Evolutionary conservation across 331 rosid species (phyloP).

Genomic region (Spiraea crenata): DNA sequence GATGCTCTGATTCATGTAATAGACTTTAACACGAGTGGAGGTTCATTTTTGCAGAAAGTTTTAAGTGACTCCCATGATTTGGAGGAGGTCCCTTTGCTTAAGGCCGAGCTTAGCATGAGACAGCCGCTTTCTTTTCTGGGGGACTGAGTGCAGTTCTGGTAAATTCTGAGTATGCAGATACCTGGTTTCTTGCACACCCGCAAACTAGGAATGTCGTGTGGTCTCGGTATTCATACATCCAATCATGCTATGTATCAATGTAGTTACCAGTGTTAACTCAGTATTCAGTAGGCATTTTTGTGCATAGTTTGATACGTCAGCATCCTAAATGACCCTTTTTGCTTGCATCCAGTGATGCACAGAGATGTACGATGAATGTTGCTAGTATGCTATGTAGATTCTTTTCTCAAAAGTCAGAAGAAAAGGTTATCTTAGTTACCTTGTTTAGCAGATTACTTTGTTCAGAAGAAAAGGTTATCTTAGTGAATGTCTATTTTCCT

Average conservation of each 20-base stretch:
- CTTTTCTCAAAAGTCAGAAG: too few relatives aligned
- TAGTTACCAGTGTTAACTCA: neutral
- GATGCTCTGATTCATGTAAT: neutral
- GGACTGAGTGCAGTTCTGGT: constrained; percentile 43
- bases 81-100: constrained; percentile 71
- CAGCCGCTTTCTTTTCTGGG: constrained; percentile 92
- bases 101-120: constrained; percentile 92
- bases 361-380: neutral
- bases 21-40: neutral
- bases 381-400: neutral
- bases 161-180: neutral
- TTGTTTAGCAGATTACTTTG: too few relatives aligned
- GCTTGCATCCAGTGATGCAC: neutral
- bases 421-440: too few relatives aligned
- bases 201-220: neutral
- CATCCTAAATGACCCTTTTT: neutral
- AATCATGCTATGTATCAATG: neutral
- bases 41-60: constrained; percentile 55
- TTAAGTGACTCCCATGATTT: constrained; percentile 77
- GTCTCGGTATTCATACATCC: too few relatives aligned
- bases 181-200: too few relatives aligned
- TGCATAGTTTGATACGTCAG: neutral
- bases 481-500: neutral
- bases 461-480: too few relatives aligned
- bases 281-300: neutral